phyloP scores from a whole-genome alignment of 2,329 filamentous ascomycete genomes.

The Achaetomium macrosporum region DNA sequence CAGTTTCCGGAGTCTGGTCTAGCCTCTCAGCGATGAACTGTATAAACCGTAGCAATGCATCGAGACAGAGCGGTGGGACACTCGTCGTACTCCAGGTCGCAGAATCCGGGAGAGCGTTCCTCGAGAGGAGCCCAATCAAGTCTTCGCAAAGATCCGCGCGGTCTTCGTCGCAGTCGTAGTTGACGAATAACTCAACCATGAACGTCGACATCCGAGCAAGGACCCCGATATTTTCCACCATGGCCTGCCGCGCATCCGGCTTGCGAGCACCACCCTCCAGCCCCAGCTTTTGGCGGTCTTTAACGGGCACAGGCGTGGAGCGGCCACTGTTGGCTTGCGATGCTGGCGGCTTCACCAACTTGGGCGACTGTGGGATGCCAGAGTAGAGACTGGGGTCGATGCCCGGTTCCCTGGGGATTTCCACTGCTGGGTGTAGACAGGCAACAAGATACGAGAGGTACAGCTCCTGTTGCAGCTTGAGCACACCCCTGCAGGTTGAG shows the following conservation, averaged over 20 bases:
- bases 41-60: conserved; percentile 83
- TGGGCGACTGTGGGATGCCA: conserved; percentile 86
- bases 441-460: conserved; percentile 92
- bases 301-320: conserved; percentile 83
- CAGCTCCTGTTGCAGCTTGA: conserved; percentile 94
- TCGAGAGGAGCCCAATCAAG: conserved; percentile 83
- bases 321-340: conserved; percentile 73
- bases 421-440: conserved; percentile 87
- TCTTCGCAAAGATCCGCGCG: conserved; percentile 90
- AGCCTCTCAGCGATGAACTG: conserved; percentile 87
- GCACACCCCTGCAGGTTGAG: conserved; percentile 79
- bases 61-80: conserved; percentile 88
- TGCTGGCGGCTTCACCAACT: conserved; percentile 70
- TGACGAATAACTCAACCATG: conserved; percentile 92
- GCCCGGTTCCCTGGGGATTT: conserved; percentile 82
- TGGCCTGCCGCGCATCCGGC: conserved; percentile 92
- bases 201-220: conserved; percentile 89
- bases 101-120: conserved; percentile 93
- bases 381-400: conserved; percentile 91
- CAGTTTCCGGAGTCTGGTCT: conserved; percentile 58
- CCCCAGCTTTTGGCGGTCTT: conserved; percentile 86
- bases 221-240: conserved; percentile 94
- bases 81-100: conserved; percentile 99
- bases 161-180: conserved; percentile 95
- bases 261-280: conserved; percentile 87